Percentiles rank a stretch among this genome's conserved stretches.
Evolutionary conservation across 495 filamentous ascomycete species (phyloP).

Genomic region (Penicillium longicatenatum): DNA sequence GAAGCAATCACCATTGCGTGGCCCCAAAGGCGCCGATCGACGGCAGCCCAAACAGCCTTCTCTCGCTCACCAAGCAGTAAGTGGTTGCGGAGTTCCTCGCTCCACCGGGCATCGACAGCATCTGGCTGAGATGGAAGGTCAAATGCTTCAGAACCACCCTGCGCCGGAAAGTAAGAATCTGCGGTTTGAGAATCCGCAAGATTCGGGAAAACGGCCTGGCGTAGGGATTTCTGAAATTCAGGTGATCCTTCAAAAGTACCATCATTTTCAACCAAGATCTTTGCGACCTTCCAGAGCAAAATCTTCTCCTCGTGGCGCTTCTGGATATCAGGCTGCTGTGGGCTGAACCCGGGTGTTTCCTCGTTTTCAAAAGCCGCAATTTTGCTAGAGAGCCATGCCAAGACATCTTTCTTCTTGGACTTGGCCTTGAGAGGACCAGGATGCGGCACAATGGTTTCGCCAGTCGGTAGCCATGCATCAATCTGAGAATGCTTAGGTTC

Average conservation of each 20-base stretch:
- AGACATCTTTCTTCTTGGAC: conserved; percentile 90
- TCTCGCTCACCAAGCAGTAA: conserved; percentile 82
- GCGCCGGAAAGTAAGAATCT: conserved; percentile 26
- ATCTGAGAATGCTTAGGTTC: conserved; percentile 74
- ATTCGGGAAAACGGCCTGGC: conserved; percentile 71
- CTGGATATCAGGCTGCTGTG: conserved; percentile 54
- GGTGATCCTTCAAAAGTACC: conserved; percentile 75
- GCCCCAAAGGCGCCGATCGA: conserved; percentile 92
- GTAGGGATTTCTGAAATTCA: conserved; percentile 70
- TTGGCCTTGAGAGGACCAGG: conserved; percentile 89
- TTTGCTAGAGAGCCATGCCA: conserved; percentile 76
- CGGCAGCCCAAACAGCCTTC: conserved; percentile 90
- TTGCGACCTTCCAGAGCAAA: conserved; percentile 84
- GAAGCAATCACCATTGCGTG: conserved; percentile 93
- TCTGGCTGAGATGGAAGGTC: conserved; percentile 52
- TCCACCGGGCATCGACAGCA: conserved; percentile 61
- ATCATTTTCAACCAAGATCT: conserved; percentile 81
- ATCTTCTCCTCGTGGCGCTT: conserved; percentile 80
- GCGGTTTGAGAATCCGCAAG: conserved; percentile 42
- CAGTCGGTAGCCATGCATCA: conserved; percentile 67
- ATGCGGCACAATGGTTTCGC: conserved; percentile 74
- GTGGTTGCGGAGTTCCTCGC: conserved; percentile 68
- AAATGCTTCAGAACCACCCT: conserved; percentile 32
- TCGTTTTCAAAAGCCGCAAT: conserved; percentile 71
- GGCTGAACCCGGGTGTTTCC: conserved; percentile 50